phyloP scores from a whole-genome alignment of 495 filamentous ascomycete species.

The Podospora australis region DNA sequence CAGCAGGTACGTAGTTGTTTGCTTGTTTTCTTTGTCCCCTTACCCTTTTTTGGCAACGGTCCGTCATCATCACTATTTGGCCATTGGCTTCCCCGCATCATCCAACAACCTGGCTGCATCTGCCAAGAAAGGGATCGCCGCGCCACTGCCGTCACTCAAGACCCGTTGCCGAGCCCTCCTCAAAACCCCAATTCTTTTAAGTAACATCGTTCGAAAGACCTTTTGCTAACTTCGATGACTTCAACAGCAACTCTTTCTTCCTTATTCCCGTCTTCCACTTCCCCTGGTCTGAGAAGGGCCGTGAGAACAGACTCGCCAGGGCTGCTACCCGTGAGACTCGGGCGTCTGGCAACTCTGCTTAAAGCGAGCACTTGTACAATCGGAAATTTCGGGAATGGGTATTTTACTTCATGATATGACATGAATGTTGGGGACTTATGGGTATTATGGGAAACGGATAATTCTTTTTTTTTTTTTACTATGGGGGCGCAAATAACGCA shows the following conservation, averaged over 20 bases:
- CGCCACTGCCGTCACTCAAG: slow-evolving; percentile 20
- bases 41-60: background rate
- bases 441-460: background rate
- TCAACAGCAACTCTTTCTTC: slow-evolving; percentile 81
- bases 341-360: slow-evolving; percentile 11
- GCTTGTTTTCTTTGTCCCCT: slow-evolving; percentile 5
- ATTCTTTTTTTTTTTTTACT: background rate
- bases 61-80: slow-evolving; percentile 1
- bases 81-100: too few relatives aligned
- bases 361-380: background rate
- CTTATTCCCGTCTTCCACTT: slow-evolving; percentile 91
- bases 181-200: slow-evolving; percentile 5
- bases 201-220: too few relatives aligned
- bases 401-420: background rate
- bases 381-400: background rate
- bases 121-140: slow-evolving; percentile 18
- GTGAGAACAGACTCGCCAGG: slow-evolving; percentile 41
- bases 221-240: slow-evolving; percentile 11
- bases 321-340: slow-evolving; percentile 30
- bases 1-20: slow-evolving; percentile 54
- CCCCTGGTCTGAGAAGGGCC: slow-evolving; percentile 90
- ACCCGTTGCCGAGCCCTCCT: slow-evolving; percentile 5
- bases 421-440: too few relatives aligned
- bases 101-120: slow-evolving; percentile 10
- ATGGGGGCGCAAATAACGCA: too few relatives aligned